A percentile compares a stretch with the other conserved stretches of the same genome.
These are phyloP conservation scores for Verticillium albo-atrum DNA, from an alignment of 2,329 filamentous ascomycete genomes.

Conservation along the genomic window DNA sequence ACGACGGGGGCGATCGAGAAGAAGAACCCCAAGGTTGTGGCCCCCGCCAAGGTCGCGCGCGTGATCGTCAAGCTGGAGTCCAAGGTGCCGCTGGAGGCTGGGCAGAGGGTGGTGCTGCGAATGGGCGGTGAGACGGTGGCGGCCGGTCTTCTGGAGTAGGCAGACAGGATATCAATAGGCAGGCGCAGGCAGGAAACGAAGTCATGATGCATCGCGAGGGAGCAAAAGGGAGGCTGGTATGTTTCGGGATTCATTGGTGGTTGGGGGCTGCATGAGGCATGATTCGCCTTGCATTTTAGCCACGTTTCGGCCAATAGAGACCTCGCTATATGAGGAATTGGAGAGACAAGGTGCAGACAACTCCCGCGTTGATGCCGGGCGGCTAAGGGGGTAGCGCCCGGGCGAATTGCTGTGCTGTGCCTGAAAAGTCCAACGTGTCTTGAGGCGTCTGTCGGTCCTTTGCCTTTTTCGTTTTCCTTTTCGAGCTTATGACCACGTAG, in stretches of 20 bases:
- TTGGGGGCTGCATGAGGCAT: background rate
- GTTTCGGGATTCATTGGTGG: background rate
- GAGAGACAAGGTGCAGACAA: background rate
- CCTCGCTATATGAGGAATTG: background rate
- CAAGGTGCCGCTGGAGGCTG: conserved; percentile 74
- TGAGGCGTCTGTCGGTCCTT: background rate
- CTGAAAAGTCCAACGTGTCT: background rate
- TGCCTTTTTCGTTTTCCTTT: background rate
- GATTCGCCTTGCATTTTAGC: background rate
- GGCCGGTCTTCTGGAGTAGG: conserved; percentile 75
- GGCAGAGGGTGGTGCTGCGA: conserved; percentile 75
- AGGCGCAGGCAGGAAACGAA: background rate
- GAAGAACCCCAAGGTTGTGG: conserved; percentile 80
- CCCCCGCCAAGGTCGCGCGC: conserved; percentile 72
- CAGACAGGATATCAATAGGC: background rate
- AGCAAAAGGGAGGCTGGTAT: background rate
- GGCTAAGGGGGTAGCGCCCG: background rate
- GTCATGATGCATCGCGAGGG: background rate
- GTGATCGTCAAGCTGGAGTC: conserved; percentile 70
- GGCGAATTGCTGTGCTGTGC: background rate
- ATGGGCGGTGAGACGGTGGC: conserved; percentile 80
- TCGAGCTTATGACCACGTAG: background rate
- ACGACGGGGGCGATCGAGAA: conserved; percentile 68
- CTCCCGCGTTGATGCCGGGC: background rate
- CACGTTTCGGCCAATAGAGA: background rate